Percentiles rank a stretch among this genome's conserved stretches.
phyloP scores from a whole-genome alignment of 768 basidiomycete species.

The Lentinus tigrinus region DNA sequence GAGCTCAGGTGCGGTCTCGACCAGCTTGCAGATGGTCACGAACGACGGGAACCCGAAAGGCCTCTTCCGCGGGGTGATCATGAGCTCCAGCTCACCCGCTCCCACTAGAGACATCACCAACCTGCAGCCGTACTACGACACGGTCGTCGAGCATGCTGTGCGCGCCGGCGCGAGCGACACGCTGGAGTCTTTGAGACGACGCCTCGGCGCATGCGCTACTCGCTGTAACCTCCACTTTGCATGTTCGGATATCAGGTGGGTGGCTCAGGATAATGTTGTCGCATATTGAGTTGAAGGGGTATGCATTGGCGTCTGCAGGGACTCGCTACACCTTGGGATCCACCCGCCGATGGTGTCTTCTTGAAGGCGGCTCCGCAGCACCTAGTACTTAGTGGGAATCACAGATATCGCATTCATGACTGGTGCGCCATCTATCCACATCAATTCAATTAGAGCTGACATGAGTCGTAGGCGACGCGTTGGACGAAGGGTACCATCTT shows the following conservation, averaged over 20 bases:
- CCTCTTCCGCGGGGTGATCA: conserved; percentile 16
- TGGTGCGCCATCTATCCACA: too few species aligned
- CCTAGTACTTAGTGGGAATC: too few species aligned
- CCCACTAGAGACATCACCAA: background rate
- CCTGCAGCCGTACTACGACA: conserved; percentile 2
- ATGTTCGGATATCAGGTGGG: too few species aligned
- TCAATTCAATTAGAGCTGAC: too few species aligned
- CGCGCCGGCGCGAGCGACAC: conserved; percentile 8
- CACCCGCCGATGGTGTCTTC: too few species aligned
- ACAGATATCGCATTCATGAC: too few species aligned
- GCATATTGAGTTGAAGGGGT: too few species aligned
- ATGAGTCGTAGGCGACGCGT: too few species aligned
- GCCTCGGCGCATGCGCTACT: conserved; percentile 9
- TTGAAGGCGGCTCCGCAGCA: too few species aligned
- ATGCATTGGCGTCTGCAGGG: background rate
- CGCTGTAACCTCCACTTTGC: too few species aligned
- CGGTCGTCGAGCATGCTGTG: background rate
- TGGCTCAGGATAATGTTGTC: too few species aligned
- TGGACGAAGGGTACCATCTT: too few species aligned
- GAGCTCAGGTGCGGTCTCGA: conserved; percentile 19
- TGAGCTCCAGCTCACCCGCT: conserved; percentile 6
- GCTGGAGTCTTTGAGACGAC: conserved; percentile 12
- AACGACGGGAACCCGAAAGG: conserved; percentile 15
- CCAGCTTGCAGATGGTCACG: conserved; percentile 13
- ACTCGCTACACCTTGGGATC: background rate